phyloP scores from a whole-genome alignment of 805 yeast genomes.

The Teunomyces kruisii region DNA sequence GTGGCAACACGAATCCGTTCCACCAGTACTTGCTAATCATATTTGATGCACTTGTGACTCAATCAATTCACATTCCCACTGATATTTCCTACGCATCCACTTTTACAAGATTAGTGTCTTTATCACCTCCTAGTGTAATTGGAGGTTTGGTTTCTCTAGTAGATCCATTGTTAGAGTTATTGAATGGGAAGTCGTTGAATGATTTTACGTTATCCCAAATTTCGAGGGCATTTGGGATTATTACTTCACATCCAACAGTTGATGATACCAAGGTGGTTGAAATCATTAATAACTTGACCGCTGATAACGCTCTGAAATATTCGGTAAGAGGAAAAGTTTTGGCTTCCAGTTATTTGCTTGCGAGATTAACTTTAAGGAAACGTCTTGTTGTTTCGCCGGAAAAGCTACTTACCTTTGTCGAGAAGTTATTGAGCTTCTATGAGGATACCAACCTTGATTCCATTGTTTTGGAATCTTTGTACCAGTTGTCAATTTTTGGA shows the following conservation, averaged over 20 bases:
- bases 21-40: conserved; percentile 28
- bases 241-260: conserved; percentile 42
- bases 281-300: conserved; percentile 8
- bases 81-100: conserved; percentile 32
- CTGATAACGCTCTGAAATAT: conserved; percentile 10
- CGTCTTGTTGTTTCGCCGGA: conserved; percentile 9
- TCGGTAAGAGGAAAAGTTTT: conserved; percentile 22
- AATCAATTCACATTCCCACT: conserved; percentile 11
- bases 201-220: conserved; percentile 30
- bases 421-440: conserved; percentile 7
- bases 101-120: conserved; percentile 31
- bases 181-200: conserved; percentile 19
- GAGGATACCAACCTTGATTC: conserved; percentile 22
- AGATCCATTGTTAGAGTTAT: conserved; percentile 22
- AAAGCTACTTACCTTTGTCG: conserved; percentile 4
- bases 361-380: conserved; percentile 42
- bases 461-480: conserved; percentile 36
- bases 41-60: conserved; percentile 32
- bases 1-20: conserved; percentile 11
- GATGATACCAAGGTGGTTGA: conserved; percentile 6
- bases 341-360: conserved; percentile 44
- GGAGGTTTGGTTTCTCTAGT: conserved; percentile 17
- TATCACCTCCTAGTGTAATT: conserved; percentile 28
- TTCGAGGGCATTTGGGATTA: conserved; percentile 48
- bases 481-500: conserved; percentile 49